Evolutionary conservation across 768 basidiomycete genomes (phyloP), one percentile per base, ranked within the genome.

Genomic region (Hygrophoropsis aurantiaca): DNA sequence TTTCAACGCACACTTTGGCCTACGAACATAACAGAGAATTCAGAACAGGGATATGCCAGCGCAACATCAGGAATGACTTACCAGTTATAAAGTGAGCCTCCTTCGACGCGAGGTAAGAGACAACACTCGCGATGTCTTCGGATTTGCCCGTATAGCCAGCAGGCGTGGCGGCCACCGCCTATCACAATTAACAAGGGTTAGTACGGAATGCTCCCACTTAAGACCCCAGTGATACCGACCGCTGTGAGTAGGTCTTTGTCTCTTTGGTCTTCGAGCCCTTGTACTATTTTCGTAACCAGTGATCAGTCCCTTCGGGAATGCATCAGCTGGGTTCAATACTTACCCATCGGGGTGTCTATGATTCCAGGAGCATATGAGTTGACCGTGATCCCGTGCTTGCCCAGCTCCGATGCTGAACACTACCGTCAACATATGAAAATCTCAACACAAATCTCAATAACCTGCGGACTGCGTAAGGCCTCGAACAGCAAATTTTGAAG

Each of bases 71-170:
- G 27, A 30, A 13, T 13, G 27, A 26, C 57, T 51, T 42, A 60
- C 62, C 69, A 3, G 59, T 62, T 21, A 66, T 59, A 24, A 58
- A 61, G 38, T 51, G 48, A 2, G 59, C 56, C 35, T 58, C 64
- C 51, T 59, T 62, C 15, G 66, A 61, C 18, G 57, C 62, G 11
- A 71, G 51, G 40, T 57, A 68, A 11, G 64, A 64, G 18, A 67
- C 60, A 4, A 62, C 21, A n/a, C 54, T 57, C 6, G 56, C 59
- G 11, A 66, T 55, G 18, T 63, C 57, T 18, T 56, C 52, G 2
- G 55, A 21, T 16, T 46, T 51, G 15, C 51, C 53, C 8, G 49
- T 36, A 39, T 53, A 49, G 18, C 57, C 40, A 11, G 50, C 35
- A 20, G 46, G 39, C 27, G 27, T 30, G 27, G 27, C 27, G 13